Evolutionary conservation across 805 yeast species (phyloP).

Genomic region (Yarrowia sp.): DNA sequence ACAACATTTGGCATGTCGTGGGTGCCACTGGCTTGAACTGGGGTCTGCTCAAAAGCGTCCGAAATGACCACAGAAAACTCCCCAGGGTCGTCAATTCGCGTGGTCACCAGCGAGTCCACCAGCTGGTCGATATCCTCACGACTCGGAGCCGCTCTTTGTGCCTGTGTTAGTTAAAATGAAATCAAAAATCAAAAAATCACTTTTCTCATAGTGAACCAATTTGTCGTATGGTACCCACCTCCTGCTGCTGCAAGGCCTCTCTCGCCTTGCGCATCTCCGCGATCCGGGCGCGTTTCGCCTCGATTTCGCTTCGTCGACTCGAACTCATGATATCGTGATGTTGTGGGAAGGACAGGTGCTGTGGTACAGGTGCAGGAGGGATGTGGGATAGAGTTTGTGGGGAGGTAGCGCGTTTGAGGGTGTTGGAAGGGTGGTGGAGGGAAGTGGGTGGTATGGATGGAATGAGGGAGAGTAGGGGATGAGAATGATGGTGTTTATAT

Average conservation of each 20-base stretch:
- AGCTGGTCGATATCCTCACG: constrained; percentile 34
- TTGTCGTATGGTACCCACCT: background rate
- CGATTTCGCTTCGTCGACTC: constrained; percentile 47
- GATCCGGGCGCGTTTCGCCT: constrained; percentile 51
- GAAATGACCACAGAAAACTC: constrained; percentile 4
- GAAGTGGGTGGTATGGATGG: no score
- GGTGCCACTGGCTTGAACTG: background rate
- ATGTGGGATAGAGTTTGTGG: no score
- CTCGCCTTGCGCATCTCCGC: constrained; percentile 53
- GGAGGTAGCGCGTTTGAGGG: no score
- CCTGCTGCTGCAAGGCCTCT: constrained; percentile 32
- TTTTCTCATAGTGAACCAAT: no score
- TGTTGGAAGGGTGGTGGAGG: no score
- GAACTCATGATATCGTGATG: constrained; percentile 15
- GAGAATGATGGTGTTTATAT: no score
- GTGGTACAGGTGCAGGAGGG: no score
- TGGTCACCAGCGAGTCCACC: constrained; percentile 33
- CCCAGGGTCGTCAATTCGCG: constrained; percentile 3
- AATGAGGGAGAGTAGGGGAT: no score
- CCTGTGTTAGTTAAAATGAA: background rate
- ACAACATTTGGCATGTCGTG: background rate
- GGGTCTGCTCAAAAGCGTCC: constrained; percentile 12
- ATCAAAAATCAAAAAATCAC: no score
- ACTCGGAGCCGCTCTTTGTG: background rate
- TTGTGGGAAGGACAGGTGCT: no score